These are phyloP conservation scores for Colletotrichum sublineola DNA, from an alignment of 2,329 filamentous ascomycete genomes.

Conservation along the genomic window DNA sequence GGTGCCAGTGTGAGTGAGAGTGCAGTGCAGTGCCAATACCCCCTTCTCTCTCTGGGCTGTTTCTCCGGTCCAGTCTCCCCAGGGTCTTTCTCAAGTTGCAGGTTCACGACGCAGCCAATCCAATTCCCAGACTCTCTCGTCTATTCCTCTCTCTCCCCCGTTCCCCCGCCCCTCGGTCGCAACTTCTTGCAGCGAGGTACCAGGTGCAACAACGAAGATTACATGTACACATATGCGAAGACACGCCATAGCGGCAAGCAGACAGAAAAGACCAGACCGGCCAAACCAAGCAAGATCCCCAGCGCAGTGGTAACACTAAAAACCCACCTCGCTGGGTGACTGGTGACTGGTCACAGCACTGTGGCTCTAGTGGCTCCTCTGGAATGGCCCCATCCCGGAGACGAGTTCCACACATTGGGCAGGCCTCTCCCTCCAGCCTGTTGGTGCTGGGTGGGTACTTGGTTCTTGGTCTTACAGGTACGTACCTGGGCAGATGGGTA, in stretches of 20 bases:
- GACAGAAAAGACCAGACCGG: conserved; percentile 19
- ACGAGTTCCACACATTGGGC: conserved; percentile 17
- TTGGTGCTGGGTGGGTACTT: not conserved
- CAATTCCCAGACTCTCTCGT: conserved; percentile 12
- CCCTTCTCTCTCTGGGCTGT: conserved; percentile 1
- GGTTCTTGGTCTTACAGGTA: not conserved
- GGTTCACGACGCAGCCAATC: conserved; percentile 17
- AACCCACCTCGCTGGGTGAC: conserved; percentile 38
- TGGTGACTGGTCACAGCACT: conserved; percentile 35
- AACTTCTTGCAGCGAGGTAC: not conserved
- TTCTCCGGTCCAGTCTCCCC: not conserved
- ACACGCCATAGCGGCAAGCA: conserved; percentile 1
- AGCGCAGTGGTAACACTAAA: conserved; percentile 40
- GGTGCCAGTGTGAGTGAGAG: conserved; percentile 8
- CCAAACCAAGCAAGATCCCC: conserved; percentile 36
- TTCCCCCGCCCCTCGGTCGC: not conserved
- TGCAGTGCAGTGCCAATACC: not conserved
- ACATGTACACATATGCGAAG: not conserved
- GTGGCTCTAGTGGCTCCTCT: conserved; percentile 31
- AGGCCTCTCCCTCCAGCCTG: not conserved
- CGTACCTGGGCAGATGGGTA: no score
- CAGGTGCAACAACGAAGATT: conserved; percentile 5
- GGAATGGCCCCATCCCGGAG: conserved; percentile 33
- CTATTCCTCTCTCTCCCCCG: not conserved
- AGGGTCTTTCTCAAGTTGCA: conserved; percentile 25